Percentiles rank a stretch among this genome's conserved stretches.
These are phyloP conservation scores for Phytophthora idaei DNA, from an alignment of 352 stramenopile genomes.

Conservation along the genomic window DNA sequence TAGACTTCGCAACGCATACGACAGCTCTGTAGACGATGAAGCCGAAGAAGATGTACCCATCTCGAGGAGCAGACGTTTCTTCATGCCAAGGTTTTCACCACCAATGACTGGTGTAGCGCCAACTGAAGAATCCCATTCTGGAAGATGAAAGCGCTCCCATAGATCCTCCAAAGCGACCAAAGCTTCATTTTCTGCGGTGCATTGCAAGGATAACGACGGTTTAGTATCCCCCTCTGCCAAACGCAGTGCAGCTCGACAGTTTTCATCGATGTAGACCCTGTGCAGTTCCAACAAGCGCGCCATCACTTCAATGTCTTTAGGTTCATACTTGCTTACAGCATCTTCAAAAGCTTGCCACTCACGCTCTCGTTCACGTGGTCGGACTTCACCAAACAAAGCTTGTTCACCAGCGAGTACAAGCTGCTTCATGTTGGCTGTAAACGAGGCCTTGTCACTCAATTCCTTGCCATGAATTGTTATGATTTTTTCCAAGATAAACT, in stretches of 20 bases:
- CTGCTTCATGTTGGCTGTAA: conserved; percentile 1
- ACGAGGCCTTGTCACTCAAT: background rate
- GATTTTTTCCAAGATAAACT: conserved; percentile 4
- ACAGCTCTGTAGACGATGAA: conserved; percentile 21
- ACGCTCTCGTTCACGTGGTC: conserved; percentile 16
- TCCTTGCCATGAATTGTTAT: background rate
- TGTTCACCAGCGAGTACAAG: conserved; percentile 17
- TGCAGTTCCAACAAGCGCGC: conserved; percentile 40
- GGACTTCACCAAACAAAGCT: conserved; percentile 25
- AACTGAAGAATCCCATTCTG: conserved; percentile 9
- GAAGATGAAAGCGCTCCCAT: conserved; percentile 37
- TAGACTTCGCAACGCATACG: conserved; percentile 27
- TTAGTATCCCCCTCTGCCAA: conserved; percentile 1
- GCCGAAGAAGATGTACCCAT: background rate
- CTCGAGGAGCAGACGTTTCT: conserved; percentile 25
- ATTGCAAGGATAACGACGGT: conserved; percentile 1
- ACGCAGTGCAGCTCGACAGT: conserved; percentile 11
- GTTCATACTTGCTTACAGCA: conserved; percentile 21
- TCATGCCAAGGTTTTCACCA: conserved; percentile 31
- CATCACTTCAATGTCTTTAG: conserved; percentile 20
- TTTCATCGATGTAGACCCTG: conserved; percentile 41
- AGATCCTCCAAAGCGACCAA: conserved; percentile 19
- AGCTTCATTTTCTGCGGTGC: conserved; percentile 22
- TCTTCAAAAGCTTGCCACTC: conserved; percentile 34
- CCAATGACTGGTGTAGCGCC: conserved; percentile 15